Conservation (phyloP, 2,329 filamentous ascomycete genomes). For the Verticillium nonalfalfae region DNA sequence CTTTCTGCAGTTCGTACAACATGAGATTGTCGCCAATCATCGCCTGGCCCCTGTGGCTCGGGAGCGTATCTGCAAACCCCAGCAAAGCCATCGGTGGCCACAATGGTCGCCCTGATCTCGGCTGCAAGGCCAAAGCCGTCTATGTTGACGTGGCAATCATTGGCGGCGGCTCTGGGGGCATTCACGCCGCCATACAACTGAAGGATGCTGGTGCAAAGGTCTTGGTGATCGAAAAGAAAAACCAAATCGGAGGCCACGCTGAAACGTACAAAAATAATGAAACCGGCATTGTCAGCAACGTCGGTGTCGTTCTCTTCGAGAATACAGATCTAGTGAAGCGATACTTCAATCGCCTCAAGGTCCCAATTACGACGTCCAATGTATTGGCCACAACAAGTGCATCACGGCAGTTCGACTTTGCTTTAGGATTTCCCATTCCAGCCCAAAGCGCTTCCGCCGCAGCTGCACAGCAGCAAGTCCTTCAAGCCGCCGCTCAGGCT, state of each 20-base stretch:
- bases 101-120: no score
- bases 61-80: no score
- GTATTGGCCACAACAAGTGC: no score
- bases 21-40: no score
- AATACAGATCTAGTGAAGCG: constrained; percentile 22
- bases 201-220: constrained; percentile 27
- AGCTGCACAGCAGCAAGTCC: constrained; percentile 4
- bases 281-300: constrained; percentile 6
- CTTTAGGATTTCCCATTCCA: constrained; percentile 4
- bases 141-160: constrained; percentile 23
- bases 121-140: neutral
- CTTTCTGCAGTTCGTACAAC: no score
- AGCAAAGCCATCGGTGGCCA: no score
- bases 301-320: constrained; percentile 19
- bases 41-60: no score
- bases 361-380: constrained; percentile 14
- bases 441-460: constrained; percentile 3
- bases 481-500: constrained; percentile 3
- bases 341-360: constrained; percentile 28
- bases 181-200: constrained; percentile 30
- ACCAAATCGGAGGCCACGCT: constrained; percentile 30
- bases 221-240: constrained; percentile 30
- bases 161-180: constrained; percentile 33
- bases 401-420: constrained; percentile 10
- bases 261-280: constrained; percentile 28